Conservation (phyloP, 2,329 filamentous ascomycete genomes). For the Drechslera avenae region DNA sequence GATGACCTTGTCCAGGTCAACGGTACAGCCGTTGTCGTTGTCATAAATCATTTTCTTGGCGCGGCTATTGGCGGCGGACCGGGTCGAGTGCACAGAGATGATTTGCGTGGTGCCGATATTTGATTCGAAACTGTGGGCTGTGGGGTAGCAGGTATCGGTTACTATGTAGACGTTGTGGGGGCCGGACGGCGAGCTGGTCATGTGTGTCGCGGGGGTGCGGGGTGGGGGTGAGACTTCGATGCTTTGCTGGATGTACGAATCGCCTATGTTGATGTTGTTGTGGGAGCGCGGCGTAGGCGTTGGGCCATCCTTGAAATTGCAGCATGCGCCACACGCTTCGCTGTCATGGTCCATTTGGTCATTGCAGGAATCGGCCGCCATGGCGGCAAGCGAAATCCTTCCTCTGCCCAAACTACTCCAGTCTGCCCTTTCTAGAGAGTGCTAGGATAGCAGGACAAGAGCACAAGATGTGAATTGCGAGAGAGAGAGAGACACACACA, state of each 20-base stretch:
- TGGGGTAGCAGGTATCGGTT: conserved; percentile 28
- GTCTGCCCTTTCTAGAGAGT: neutral
- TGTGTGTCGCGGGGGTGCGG: conserved; percentile 1
- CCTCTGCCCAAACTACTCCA: too few relatives aligned
- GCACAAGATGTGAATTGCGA: neutral
- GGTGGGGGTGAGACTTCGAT: conserved; percentile 8
- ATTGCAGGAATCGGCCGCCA: conserved; percentile 5
- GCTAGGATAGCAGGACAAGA: too few relatives aligned
- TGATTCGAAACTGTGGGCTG: conserved; percentile 18
- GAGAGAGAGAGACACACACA: neutral
- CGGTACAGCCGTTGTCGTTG: conserved; percentile 19
- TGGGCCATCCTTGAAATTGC: conserved; percentile 5
- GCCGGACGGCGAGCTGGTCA: neutral
- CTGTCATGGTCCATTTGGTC: neutral
- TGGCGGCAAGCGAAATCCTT: neutral
- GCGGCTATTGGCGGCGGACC: conserved; percentile 23
- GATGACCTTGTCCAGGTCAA: conserved; percentile 33
- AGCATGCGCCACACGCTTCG: neutral
- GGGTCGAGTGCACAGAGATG: conserved; percentile 28
- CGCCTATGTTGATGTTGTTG: conserved; percentile 1
- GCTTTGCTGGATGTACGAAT: conserved; percentile 14
- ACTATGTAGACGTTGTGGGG: conserved; percentile 28
- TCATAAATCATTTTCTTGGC: conserved; percentile 34
- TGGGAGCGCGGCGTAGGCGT: conserved; percentile 16
- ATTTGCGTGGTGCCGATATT: conserved; percentile 25